phyloP scores from a whole-genome alignment of 768 basidiomycete species.

The Sistotremastrum niveocremeum region DNA sequence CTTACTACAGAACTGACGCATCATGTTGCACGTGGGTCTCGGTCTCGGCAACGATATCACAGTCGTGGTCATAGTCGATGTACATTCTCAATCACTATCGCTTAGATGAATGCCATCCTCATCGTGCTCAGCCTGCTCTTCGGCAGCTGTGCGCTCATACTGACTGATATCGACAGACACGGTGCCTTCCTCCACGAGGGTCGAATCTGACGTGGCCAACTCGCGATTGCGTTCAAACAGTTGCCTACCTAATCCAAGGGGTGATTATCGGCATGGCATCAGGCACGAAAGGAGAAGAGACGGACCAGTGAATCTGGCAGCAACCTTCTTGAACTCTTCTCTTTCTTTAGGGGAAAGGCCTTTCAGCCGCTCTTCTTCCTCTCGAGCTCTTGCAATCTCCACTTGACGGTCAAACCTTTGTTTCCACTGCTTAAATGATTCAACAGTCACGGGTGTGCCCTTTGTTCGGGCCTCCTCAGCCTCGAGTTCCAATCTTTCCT shows the following conservation, averaged over 20 bases:
- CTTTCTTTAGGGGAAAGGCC: conserved; percentile 64
- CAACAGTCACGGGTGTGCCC: conserved; percentile 82
- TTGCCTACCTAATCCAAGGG: conserved; percentile 57
- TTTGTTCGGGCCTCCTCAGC: conserved; percentile 78
- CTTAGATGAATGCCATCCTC: conserved; percentile 60
- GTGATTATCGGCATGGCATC: too few relatives aligned
- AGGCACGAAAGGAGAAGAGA: background rate
- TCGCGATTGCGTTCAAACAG: conserved; percentile 76
- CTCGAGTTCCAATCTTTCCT: conserved; percentile 62
- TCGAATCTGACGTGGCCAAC: conserved; percentile 61
- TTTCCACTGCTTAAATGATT: conserved; percentile 76
- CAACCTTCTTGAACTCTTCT: conserved; percentile 64
- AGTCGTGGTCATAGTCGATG: too few relatives aligned
- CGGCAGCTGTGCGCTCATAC: conserved; percentile 57
- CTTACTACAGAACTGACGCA: too few relatives aligned
- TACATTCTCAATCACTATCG: conserved; percentile 58
- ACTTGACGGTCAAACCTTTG: conserved; percentile 61
- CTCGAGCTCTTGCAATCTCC: conserved; percentile 39
- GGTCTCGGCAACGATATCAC: too few relatives aligned
- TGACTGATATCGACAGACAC: conserved; percentile 82
- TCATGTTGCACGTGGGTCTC: too few relatives aligned
- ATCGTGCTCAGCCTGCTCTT: conserved; percentile 52
- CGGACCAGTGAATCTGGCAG: conserved; percentile 56
- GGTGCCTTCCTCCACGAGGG: conserved; percentile 69
- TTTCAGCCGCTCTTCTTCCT: conserved; percentile 71